These are phyloP conservation scores for Lolium perenne DNA, from an alignment of 176 grass and related monocot genomes.

Conservation along the genomic window DNA sequence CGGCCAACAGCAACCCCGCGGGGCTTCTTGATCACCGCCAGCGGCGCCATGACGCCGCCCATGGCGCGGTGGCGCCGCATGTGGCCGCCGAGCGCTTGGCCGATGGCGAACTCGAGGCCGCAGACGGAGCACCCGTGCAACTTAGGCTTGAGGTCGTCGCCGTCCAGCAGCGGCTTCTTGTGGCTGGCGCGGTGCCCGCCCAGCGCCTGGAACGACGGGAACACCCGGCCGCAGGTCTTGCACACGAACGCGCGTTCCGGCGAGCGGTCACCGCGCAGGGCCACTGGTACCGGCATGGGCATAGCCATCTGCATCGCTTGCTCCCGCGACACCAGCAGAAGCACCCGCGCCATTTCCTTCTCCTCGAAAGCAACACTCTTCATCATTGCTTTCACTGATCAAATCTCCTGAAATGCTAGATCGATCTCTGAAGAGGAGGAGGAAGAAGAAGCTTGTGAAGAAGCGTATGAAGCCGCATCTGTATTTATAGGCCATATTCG, in stretches of 20 bases:
- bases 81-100: conserved; percentile 75
- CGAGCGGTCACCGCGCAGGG: background rate
- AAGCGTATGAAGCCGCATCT: too few relatives aligned
- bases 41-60: conserved; percentile 8
- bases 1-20: background rate
- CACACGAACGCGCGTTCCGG: conserved; percentile 72
- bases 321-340: conserved; percentile 5
- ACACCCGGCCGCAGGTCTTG: conserved; percentile 92
- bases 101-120: conserved; percentile 76
- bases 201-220: conserved; percentile 89
- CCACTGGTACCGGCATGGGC: background rate
- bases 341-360: background rate
- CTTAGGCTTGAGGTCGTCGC: conserved; percentile 55
- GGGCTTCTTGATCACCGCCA: conserved; percentile 38
- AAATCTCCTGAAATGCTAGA: background rate
- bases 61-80: conserved; percentile 68
- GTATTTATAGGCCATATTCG: background rate
- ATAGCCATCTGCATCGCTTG: background rate
- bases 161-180: conserved; percentile 78
- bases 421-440: too few relatives aligned
- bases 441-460: too few relatives aligned
- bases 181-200: conserved; percentile 96
- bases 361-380: background rate
- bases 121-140: conserved; percentile 70
- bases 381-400: background rate